These are phyloP conservation scores for Corymbia maculata DNA, from an alignment of 345 rosid genomes.

Conservation along the genomic window DNA sequence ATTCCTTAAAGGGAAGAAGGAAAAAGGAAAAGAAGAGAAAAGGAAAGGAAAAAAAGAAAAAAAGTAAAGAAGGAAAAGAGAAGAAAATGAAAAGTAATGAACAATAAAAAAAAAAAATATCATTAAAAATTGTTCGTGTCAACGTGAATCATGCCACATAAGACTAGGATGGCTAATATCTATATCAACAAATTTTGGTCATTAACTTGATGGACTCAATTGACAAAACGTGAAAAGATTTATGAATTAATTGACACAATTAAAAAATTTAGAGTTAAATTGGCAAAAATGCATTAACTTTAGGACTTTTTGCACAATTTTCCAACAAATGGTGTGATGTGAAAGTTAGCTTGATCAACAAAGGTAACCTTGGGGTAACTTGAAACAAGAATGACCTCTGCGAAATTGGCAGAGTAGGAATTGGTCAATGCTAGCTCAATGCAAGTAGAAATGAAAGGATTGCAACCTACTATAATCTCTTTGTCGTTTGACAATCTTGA, in stretches of 20 bases:
- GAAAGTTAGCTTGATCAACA: too few species aligned
- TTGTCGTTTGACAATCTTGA: not conserved
- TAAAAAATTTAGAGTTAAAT: too few species aligned
- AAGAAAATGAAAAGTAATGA: too few species aligned
- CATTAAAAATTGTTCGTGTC: accelerated
- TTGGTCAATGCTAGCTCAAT: not conserved
- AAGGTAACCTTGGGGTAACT: not conserved
- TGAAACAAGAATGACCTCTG: not conserved
- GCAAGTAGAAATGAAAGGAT: not conserved
- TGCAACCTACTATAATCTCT: not conserved
- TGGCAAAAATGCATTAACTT: too few species aligned
- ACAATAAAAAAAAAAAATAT: too few species aligned
- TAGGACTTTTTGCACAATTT: too few species aligned
- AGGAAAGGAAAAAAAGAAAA: too few species aligned
- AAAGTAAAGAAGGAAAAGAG: too few species aligned
- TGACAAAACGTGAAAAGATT: not conserved
- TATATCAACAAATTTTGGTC: too few species aligned
- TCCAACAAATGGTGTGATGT: accelerated
- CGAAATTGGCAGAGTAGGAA: not conserved
- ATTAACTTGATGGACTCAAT: accelerated
- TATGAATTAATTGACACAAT: not conserved
- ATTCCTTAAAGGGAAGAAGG: too few species aligned
- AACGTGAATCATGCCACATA: accelerated
- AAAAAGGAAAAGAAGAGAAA: too few species aligned
- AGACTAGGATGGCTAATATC: accelerated